These are phyloP conservation scores for Corylus avellana DNA, from an alignment of 306 rosid species.

Conservation along the genomic window DNA sequence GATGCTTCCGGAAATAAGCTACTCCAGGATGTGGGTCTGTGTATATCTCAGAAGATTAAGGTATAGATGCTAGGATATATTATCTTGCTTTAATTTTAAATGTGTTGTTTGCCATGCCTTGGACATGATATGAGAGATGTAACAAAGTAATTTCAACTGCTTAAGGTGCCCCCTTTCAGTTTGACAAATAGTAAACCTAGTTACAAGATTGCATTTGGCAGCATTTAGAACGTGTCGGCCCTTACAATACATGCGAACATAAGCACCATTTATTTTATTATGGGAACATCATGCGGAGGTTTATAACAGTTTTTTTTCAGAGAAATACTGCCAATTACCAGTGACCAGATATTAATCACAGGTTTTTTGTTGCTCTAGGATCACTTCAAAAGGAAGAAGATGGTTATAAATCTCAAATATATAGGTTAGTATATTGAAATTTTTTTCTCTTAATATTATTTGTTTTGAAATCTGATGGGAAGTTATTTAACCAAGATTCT, in stretches of 20 bases:
- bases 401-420: conserved; percentile 59
- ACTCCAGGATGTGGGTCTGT: conserved; percentile 64
- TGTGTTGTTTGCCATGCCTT: background rate
- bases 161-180: background rate
- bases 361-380: conserved; percentile 42
- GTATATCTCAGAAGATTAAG: conserved; percentile 68
- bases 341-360: background rate
- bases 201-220: background rate
- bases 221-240: background rate
- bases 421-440: conserved; percentile 46
- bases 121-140: background rate
- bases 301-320: background rate
- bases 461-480: background rate
- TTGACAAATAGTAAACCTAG: background rate
- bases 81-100: background rate
- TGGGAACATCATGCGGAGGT: background rate
- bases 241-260: background rate
- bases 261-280: background rate
- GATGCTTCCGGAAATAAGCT: conserved; percentile 58
- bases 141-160: background rate
- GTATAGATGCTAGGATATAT: conserved; percentile 25
- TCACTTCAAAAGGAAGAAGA: conserved; percentile 48
- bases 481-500: conserved; percentile 3
- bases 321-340: background rate
- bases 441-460: background rate